These are phyloP conservation scores for Acer campestre DNA, from an alignment of 345 rosid genomes.

Conservation along the genomic window DNA sequence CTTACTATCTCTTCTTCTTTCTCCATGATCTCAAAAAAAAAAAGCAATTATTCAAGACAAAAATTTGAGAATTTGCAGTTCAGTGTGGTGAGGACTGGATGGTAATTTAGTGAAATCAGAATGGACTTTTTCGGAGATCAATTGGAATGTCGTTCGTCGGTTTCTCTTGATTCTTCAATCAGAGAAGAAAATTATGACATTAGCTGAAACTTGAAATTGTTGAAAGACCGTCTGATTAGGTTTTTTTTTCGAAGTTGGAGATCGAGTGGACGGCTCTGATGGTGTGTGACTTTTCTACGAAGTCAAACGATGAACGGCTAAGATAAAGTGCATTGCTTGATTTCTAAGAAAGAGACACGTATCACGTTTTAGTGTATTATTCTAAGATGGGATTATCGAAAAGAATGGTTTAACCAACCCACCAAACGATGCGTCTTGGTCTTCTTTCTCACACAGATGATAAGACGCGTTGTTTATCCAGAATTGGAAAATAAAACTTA, in stretches of 20 bases:
- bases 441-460: neutral
- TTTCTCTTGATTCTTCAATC: neutral
- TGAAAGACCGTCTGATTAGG: neutral
- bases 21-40: slow-evolving; percentile 34
- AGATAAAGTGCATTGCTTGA: slow-evolving; percentile 18
- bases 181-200: neutral
- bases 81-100: neutral
- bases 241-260: neutral
- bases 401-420: neutral
- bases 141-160: neutral
- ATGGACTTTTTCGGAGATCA: neutral
- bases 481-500: no score
- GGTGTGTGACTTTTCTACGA: neutral
- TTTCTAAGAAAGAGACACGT: slow-evolving; percentile 15
- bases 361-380: neutral
- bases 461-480: no score
- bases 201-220: neutral
- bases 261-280: slow-evolving; percentile 16
- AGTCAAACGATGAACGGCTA: slow-evolving; percentile 17
- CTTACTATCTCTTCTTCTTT: slow-evolving; percentile 35
- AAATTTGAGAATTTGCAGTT: neutral
- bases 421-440: neutral
- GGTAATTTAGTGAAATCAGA: neutral
- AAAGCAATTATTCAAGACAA: neutral
- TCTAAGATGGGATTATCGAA: neutral